Evolutionary conservation across 2,329 filamentous ascomycete species (phyloP).

Genomic region (Claviceps spartinae): DNA sequence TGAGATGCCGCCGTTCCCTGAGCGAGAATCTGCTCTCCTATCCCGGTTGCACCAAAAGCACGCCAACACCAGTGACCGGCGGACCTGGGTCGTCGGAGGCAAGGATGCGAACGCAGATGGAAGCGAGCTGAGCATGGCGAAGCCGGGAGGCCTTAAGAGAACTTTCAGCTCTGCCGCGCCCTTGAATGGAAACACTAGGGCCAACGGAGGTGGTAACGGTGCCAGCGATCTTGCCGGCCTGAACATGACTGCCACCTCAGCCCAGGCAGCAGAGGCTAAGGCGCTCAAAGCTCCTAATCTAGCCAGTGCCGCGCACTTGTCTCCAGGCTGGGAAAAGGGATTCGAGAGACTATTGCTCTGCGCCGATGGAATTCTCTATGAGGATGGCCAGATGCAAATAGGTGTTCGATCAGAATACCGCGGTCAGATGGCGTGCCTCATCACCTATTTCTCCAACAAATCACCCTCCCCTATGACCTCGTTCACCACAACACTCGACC

Average conservation of each 20-base stretch:
- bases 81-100: conserved; percentile 95
- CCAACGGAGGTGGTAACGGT: conserved; percentile 31
- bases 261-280: conserved; percentile 39
- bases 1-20: conserved; percentile 97
- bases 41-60: conserved; percentile 92
- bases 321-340: conserved; percentile 86
- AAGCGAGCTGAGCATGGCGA: conserved; percentile 65
- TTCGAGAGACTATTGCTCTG: conserved; percentile 71
- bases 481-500: conserved; percentile 87
- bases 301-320: conserved; percentile 82
- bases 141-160: conserved; percentile 71
- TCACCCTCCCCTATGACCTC: conserved; percentile 72
- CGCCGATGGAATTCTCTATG: conserved; percentile 79
- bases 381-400: conserved; percentile 87
- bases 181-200: conserved; percentile 29
- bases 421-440: conserved; percentile 87
- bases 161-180: conserved; percentile 56
- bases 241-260: conserved; percentile 55
- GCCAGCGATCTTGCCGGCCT: conserved; percentile 64
- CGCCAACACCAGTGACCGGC: conserved; percentile 80
- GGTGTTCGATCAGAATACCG: conserved; percentile 89
- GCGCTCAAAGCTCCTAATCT: conserved; percentile 62
- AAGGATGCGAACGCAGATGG: conserved; percentile 83
- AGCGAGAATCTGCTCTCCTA: conserved; percentile 80
- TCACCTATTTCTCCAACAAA: conserved; percentile 94